These are phyloP conservation scores for Piper longum DNA, from an alignment of 164 flowering plant species.

Conservation along the genomic window DNA sequence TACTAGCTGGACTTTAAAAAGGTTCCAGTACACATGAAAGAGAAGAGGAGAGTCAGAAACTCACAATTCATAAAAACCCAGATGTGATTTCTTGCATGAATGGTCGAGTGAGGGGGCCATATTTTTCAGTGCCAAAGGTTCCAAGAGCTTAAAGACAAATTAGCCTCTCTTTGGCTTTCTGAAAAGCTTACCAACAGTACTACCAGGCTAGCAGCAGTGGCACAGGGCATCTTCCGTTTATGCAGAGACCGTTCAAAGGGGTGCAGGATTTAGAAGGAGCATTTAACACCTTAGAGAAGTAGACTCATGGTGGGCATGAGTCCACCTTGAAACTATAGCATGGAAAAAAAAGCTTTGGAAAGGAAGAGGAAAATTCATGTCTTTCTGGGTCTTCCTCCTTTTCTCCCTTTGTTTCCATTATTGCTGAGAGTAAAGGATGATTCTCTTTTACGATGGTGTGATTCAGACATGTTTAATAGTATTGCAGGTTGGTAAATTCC, in stretches of 20 bases:
- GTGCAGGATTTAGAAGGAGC: not conserved
- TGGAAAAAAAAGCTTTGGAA: not conserved
- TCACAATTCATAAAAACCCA: no score
- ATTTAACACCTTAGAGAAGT: not conserved
- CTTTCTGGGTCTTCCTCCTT: not conserved
- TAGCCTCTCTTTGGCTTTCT: not conserved
- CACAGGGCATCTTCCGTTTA: slow-evolving; percentile 8
- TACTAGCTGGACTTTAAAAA: slow-evolving; percentile 5
- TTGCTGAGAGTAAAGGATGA: not conserved
- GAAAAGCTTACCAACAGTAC: not conserved
- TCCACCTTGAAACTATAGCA: not conserved
- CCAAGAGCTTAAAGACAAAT: slow-evolving; percentile 17
- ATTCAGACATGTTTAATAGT: not conserved
- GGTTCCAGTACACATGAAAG: slow-evolving; percentile 4
- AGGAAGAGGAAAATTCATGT: not conserved
- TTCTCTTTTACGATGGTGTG: not conserved
- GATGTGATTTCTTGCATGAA: not conserved
- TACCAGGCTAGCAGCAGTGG: not conserved
- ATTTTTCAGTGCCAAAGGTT: slow-evolving; percentile 68
- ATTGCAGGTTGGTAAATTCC: no score
- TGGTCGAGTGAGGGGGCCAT: slow-evolving; percentile 22
- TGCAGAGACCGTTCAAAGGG: slow-evolving; percentile 5
- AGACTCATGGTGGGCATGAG: not conserved
- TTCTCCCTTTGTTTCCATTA: not conserved
- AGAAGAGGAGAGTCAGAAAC: not conserved